Base-by-base conservation (phyloP, 371 early-diverging fungal genomes). In the Mucor piriformis region DNA sequence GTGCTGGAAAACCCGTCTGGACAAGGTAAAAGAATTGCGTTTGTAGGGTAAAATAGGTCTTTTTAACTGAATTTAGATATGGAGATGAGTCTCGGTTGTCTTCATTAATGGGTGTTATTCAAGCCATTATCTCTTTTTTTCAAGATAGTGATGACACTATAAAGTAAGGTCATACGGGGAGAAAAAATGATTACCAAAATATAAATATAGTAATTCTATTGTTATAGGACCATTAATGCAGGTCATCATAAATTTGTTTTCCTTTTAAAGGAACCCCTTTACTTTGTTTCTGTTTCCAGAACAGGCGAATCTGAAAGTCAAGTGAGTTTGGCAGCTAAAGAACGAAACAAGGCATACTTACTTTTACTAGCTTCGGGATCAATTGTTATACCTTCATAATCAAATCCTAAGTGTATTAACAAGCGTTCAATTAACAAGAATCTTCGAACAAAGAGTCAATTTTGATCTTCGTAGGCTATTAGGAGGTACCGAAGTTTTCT, bases 21-120 rank as follows among this genome's bases (percentile, higher is more conserved):
- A 80, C 89, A 44, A 81, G 89, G 81, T 85, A 75, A 44, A 38
- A n/a, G n/a, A n/a, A n/a, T n/a, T n/a, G n/a, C n/a, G n/a, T n/a
- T n/a, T n/a, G n/a, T n/a, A n/a, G n/a, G n/a, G n/a, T n/a, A n/a
- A n/a, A n/a, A n/a, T n/a, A n/a, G n/a, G n/a, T n/a, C n/a, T n/a
- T n/a, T n/a, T n/a, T n/a, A n/a, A n/a, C 2, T 20, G 3, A 6
- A 32, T 25, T 1, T 44, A 88, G 91, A 74, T 90, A 93, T 67
- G 96, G 96, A 15, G 92, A 94, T 68, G 98, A 96, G 68, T 79
- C 93, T 23, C 83, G 91, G 70, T 84, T 95, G 60, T 88, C 96
- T 15, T 84, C 87, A 20, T 80, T 92, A 48, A 95, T 93, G 92
- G 96, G 95, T 25, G 88, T 95, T 2, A 85, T 94, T 27, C 97